phyloP scores from a whole-genome alignment of 1,284 basidiomycete species.

The Trichosporon sp. region DNA sequence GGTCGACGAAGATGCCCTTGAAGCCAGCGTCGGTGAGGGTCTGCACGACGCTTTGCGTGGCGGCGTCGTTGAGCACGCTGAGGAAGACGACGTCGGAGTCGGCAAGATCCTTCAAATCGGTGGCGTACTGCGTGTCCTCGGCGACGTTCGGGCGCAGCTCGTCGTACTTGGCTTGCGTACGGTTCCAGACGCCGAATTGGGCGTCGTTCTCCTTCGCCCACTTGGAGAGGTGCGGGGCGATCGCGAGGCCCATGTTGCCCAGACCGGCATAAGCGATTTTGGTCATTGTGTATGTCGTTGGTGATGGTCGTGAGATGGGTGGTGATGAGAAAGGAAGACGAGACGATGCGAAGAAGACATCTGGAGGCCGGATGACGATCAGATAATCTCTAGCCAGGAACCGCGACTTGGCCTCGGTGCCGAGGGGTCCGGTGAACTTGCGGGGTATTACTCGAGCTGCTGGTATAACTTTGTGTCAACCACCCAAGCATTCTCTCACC shows the following conservation, averaged over 20 bases:
- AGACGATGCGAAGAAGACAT: not conserved
- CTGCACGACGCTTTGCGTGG: conserved; percentile 35
- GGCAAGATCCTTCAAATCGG: conserved; percentile 34
- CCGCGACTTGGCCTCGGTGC: not conserved
- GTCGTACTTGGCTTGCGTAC: conserved; percentile 42
- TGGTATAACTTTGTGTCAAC: not conserved
- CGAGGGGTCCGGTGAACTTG: not conserved
- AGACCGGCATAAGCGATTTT: conserved; percentile 45
- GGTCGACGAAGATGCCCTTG: conserved; percentile 41
- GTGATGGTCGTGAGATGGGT: not conserved
- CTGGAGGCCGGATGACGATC: not conserved
- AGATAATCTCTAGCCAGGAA: conserved; percentile 3
- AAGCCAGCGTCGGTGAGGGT: conserved; percentile 28
- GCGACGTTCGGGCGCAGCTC: conserved; percentile 29
- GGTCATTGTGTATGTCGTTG: not conserved
- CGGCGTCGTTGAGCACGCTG: conserved; percentile 44
- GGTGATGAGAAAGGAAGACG: not conserved
- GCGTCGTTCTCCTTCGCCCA: conserved; percentile 31
- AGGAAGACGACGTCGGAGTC: conserved; percentile 37
- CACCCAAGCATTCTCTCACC: not conserved
- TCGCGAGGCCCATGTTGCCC: conserved; percentile 44
- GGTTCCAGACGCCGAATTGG: conserved; percentile 43
- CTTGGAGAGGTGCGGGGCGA: conserved; percentile 39
- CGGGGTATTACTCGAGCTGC: not conserved
- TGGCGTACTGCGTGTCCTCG: conserved; percentile 22